Evolutionary conservation across 352 stramenopile genomes (phyloP).

Genomic region (Phytophthora fragariae): DNA sequence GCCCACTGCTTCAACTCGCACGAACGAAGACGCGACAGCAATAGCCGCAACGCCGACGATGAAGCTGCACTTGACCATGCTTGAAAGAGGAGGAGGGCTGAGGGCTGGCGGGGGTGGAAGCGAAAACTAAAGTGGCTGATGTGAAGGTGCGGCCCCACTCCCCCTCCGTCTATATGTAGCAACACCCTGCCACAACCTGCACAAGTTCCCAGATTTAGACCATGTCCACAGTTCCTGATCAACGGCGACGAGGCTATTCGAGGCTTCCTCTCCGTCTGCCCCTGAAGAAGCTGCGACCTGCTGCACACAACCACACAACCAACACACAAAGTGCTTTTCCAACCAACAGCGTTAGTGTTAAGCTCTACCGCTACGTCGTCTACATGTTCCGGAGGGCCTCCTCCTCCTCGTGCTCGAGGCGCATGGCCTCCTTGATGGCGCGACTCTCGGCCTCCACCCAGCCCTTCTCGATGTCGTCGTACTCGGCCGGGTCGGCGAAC

Average conservation of each 20-base stretch:
- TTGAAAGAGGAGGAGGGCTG: not conserved
- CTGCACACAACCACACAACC: no score
- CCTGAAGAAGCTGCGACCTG: no score
- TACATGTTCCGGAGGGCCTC: constrained; percentile 79
- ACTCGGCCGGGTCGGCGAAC: constrained; percentile 79
- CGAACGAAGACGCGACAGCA: constrained; percentile 1
- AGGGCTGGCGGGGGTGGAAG: not conserved
- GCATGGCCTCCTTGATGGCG: constrained; percentile 88
- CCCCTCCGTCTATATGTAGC: not conserved
- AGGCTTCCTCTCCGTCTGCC: not conserved
- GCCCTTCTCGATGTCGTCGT: constrained; percentile 83
- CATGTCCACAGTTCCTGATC: not conserved
- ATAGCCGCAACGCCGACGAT: constrained; percentile 10
- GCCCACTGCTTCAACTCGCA: constrained; percentile 4
- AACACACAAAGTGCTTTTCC: no score
- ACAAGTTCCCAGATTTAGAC: constrained; percentile 1
- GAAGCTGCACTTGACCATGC: constrained; percentile 37
- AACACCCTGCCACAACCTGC: not conserved
- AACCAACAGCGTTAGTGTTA: no score
- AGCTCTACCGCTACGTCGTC: not conserved
- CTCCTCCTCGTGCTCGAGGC: constrained; percentile 84
- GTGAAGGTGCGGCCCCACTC: not conserved
- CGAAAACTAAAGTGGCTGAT: constrained; percentile 22
- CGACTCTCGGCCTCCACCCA: constrained; percentile 84
- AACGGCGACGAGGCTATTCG: constrained; percentile 2